These are phyloP conservation scores for Penicillium malachiteum DNA, from an alignment of 495 filamentous ascomycete genomes.

Conservation along the genomic window DNA sequence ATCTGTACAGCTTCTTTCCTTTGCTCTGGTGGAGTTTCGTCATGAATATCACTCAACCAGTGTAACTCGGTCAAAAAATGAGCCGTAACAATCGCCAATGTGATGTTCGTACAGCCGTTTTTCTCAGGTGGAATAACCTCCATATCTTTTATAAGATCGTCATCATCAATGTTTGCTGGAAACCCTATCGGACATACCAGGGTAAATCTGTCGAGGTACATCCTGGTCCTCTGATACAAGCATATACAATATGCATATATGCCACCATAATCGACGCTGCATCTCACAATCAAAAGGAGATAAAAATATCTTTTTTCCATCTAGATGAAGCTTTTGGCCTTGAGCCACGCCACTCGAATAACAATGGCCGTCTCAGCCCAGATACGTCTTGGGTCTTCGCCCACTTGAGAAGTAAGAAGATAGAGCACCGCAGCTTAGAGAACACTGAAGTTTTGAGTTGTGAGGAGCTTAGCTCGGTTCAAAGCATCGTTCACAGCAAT, in stretches of 20 bases:
- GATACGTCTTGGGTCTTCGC: conserved; percentile 53
- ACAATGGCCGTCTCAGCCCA: conserved; percentile 63
- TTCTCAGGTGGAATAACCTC: conserved; percentile 50
- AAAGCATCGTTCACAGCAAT: conserved; percentile 68
- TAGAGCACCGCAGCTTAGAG: conserved; percentile 72
- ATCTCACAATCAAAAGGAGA: conserved; percentile 72
- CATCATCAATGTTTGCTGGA: conserved; percentile 68
- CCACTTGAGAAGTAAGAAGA: conserved; percentile 54
- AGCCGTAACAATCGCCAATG: conserved; percentile 63
- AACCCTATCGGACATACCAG: conserved; percentile 60
- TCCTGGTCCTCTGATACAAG: conserved; percentile 74
- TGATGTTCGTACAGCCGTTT: conserved; percentile 66
- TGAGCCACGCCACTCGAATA: conserved; percentile 73
- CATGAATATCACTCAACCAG: conserved; percentile 4
- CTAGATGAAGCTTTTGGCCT: conserved; percentile 68
- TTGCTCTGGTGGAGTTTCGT: neutral
- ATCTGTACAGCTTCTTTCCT: conserved; percentile 1
- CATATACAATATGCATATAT: conserved; percentile 69
- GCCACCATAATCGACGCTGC: conserved; percentile 75
- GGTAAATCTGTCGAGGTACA: conserved; percentile 64
- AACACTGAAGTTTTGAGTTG: conserved; percentile 59
- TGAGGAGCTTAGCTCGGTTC: conserved; percentile 63
- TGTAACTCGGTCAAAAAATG: conserved; percentile 46
- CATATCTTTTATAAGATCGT: conserved; percentile 59
- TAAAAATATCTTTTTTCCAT: conserved; percentile 58